Conservation (phyloP, 164 flowering plant species). For the Annona cherimola region DNA sequence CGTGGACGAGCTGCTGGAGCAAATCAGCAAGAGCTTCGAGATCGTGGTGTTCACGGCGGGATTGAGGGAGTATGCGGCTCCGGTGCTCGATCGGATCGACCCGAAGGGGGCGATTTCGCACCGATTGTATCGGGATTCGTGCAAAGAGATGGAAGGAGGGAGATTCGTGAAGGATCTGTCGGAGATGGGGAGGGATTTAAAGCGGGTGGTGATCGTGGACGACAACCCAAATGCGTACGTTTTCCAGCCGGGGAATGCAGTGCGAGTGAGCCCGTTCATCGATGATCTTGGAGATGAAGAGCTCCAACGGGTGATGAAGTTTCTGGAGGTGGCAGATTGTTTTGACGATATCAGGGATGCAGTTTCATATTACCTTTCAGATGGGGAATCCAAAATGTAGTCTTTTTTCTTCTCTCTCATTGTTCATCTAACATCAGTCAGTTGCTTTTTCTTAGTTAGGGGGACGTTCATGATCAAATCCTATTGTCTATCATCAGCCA, state of each 20-base stretch:
- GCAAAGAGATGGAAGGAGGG: constrained; percentile 63
- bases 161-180: constrained; percentile 74
- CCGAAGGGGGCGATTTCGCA: constrained; percentile 43
- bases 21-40: constrained; percentile 43
- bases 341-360: constrained; percentile 70
- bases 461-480: too few species aligned
- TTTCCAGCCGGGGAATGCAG: constrained; percentile 67
- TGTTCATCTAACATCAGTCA: neutral
- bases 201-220: constrained; percentile 61
- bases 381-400: neutral
- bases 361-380: constrained; percentile 28
- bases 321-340: constrained; percentile 35
- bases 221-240: constrained; percentile 67
- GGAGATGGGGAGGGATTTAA: constrained; percentile 64
- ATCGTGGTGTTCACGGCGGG: constrained; percentile 85
- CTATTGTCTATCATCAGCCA: too few species aligned
- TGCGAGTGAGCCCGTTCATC: constrained; percentile 53
- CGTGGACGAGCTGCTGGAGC: constrained; percentile 52
- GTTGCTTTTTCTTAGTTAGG: too few species aligned
- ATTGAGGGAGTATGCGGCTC: constrained; percentile 66
- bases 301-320: constrained; percentile 39
- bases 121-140: constrained; percentile 71
- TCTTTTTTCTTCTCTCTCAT: neutral
- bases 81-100: constrained; percentile 63
- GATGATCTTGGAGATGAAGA: constrained; percentile 59